Base-by-base conservation (phyloP, 768 basidiomycete species). In the Auricularia heimuer region DNA sequence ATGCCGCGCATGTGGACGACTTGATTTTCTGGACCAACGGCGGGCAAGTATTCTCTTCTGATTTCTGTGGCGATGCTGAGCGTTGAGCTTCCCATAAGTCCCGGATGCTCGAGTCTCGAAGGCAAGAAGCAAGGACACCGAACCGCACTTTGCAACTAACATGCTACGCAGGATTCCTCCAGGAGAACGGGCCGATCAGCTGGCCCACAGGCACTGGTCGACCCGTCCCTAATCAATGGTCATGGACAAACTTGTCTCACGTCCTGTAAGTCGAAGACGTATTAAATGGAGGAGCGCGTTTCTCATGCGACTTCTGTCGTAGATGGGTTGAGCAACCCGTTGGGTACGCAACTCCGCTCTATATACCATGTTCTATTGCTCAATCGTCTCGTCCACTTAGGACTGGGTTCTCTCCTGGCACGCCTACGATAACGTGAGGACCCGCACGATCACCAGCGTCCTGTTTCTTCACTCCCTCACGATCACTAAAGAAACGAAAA, bases 1-100 rank as follows among this genome's bases (percentile, higher is more conserved):
- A 87, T 0, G 76, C 84, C 68, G 89, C 88, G 21, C 87, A 84
- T 68, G 71, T 82, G 3, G 87, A 91, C 69, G 88, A 90, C 70
- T 70, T 91, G 54, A 86, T 90, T 37, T 88, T 90, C 73, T 90
- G 87, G 88, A 88, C 85, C 3, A 90, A 89, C 68, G 89, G 89
- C n/a, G 88, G 89, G 1, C 89, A 89, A 0, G 88, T 58, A 64
- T 3, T 21, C 58, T 44, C 21, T 62, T 44, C 11, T 21, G 39
- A 21, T n/a, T 11, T 12, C 7, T 14, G 16, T 42, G 29, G 11
- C 12, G 36, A 24, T 2, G 34, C 18, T n/a, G 18, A 7, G 4
- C 16, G 18, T 10, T 12, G 45, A 44, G 7, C 24, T 37, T 35
- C 47, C 11, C 18, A 18, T 51, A 51, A 39, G 18, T 29, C 35